Evolutionary conservation across 2,329 filamentous ascomycete species (phyloP).

Genomic region (Biscogniauxia marginata): DNA sequence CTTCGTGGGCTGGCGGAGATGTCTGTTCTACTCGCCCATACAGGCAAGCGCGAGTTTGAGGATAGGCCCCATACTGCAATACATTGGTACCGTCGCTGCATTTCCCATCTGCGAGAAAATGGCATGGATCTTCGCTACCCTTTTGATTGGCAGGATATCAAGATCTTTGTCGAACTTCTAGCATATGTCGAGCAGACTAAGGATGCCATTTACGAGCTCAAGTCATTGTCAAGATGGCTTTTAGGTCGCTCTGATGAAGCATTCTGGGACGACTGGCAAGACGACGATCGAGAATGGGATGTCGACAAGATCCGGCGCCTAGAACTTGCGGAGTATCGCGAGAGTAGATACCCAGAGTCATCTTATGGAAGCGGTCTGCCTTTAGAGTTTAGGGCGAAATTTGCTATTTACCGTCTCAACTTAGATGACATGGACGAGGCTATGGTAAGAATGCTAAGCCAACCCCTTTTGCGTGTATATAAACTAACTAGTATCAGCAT

Average conservation of each 20-base stretch:
- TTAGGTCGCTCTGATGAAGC: constrained; percentile 70
- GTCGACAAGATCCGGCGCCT: constrained; percentile 65
- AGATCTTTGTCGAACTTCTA: constrained; percentile 81
- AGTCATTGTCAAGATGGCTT: constrained; percentile 75
- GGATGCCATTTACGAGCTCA: constrained; percentile 68
- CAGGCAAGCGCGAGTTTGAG: constrained; percentile 42
- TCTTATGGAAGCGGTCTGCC: constrained; percentile 75
- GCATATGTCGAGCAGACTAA: constrained; percentile 61
- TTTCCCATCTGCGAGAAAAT: constrained; percentile 41
- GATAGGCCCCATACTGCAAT: constrained; percentile 38
- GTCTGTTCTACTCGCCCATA: constrained; percentile 47
- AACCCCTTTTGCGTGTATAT: constrained; percentile 12
- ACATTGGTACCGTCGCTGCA: constrained; percentile 47
- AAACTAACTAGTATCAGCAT: constrained; percentile 41
- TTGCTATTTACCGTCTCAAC: constrained; percentile 79
- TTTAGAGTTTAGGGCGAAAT: constrained; percentile 76
- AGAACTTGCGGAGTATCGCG: constrained; percentile 59
- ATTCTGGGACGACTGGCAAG: constrained; percentile 71
- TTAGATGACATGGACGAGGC: constrained; percentile 70
- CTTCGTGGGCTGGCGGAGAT: constrained; percentile 57
- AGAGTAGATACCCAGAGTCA: constrained; percentile 49
- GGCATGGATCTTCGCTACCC: constrained; percentile 35
- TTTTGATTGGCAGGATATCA: constrained; percentile 76
- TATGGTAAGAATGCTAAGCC: constrained; percentile 51
- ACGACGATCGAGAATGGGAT: constrained; percentile 91